phyloP scores from a whole-genome alignment of 371 early-diverging fungal genomes.

The Apophysomyces elegans region DNA sequence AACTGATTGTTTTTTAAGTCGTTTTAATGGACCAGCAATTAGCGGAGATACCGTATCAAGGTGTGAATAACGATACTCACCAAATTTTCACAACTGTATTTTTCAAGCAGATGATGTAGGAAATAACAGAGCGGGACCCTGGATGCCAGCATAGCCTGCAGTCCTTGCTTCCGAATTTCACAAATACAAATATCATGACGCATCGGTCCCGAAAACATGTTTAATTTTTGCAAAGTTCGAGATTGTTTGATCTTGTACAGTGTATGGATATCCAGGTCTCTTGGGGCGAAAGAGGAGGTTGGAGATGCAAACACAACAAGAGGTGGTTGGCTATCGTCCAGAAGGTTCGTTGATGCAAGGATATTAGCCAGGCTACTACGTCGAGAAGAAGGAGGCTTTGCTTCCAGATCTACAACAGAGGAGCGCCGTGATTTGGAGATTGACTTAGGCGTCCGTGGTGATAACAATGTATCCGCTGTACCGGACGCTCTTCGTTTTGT shows the following conservation, averaged over 20 bases:
- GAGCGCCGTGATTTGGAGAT: constrained; percentile 39
- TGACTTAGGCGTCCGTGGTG: constrained; percentile 40
- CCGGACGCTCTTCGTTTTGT: constrained; percentile 6
- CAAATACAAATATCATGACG: constrained; percentile 51
- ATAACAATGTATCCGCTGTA: constrained; percentile 17
- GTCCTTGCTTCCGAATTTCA: constrained; percentile 57
- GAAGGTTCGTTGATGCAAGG: not conserved
- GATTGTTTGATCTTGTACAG: constrained; percentile 42
- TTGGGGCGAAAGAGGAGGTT: constrained; percentile 17
- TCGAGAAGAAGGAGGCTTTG: constrained; percentile 2
- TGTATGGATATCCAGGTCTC: constrained; percentile 42
- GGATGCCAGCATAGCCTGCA: constrained; percentile 57
- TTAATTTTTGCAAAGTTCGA: constrained; percentile 47
- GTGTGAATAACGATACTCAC: constrained; percentile 27
- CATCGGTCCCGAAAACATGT: constrained; percentile 53
- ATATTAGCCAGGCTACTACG: not conserved
- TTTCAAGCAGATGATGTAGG: constrained; percentile 55
- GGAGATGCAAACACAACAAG: constrained; percentile 1
- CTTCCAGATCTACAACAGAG: constrained; percentile 26
- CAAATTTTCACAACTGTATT: constrained; percentile 63
- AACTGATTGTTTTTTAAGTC: constrained; percentile 30
- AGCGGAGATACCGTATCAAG: too few species aligned
- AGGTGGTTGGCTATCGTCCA: constrained; percentile 2
- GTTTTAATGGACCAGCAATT: too few species aligned
- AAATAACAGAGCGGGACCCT: constrained; percentile 65